These are phyloP conservation scores for Cryptococcus sp. DNA, from an alignment of 1,284 basidiomycete genomes.

Conservation along the genomic window DNA sequence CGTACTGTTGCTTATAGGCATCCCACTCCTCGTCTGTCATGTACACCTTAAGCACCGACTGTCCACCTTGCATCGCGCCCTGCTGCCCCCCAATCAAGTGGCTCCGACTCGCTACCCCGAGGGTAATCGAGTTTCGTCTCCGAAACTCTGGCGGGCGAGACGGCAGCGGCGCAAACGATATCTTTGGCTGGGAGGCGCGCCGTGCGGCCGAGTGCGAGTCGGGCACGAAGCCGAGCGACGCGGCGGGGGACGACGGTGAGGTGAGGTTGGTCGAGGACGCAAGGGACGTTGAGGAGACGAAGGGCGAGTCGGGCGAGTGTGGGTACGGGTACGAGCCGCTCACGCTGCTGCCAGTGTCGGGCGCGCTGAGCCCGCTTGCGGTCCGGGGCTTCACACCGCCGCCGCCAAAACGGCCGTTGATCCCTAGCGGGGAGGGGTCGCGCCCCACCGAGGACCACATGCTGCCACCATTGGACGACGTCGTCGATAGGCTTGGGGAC, in stretches of 20 bases:
- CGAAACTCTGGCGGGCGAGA: constrained; percentile 39
- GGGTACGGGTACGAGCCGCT: background rate
- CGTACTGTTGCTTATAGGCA: constrained; percentile 38
- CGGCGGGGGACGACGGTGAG: background rate
- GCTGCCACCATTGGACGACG: no score
- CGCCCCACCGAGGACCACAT: no score
- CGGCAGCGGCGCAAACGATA: constrained; percentile 38
- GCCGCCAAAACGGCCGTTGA: no score
- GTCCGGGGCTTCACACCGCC: no score
- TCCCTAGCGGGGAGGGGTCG: no score
- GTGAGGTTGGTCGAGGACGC: constrained; percentile 5
- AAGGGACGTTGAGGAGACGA: constrained; percentile 1
- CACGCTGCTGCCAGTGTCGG: no score
- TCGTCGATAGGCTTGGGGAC: background rate
- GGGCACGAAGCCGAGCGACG: constrained; percentile 1
- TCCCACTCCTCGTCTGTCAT: constrained; percentile 49
- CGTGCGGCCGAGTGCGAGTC: background rate
- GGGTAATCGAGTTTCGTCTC: constrained; percentile 43
- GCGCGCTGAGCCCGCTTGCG: no score
- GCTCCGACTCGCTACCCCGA: constrained; percentile 44
- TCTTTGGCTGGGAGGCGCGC: constrained; percentile 13
- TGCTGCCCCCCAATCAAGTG: constrained; percentile 36
- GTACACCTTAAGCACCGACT: constrained; percentile 22
- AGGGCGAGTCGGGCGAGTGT: constrained; percentile 1
- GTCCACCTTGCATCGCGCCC: constrained; percentile 6